Evolutionary conservation across 2,329 filamentous ascomycete species (phyloP).

Genomic region (Paraphaeosphaeria sporulosa): DNA sequence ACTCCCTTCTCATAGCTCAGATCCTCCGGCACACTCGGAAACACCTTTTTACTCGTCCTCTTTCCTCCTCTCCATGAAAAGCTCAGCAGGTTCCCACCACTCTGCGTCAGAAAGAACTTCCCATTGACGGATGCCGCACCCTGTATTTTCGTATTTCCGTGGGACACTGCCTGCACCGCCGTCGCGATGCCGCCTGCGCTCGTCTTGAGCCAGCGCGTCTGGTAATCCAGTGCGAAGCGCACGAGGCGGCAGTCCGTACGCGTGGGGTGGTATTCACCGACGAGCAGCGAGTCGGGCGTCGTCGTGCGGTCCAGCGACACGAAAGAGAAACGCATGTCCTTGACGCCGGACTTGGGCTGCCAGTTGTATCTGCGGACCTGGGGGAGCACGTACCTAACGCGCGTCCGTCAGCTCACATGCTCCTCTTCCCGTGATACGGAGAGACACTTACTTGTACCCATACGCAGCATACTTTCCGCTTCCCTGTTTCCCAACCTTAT

Average conservation of each 20-base stretch:
- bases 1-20: not conserved
- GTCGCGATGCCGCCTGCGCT: constrained; percentile 14
- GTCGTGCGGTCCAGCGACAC: constrained; percentile 23
- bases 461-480: not conserved
- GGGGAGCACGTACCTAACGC: constrained; percentile 19
- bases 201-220: constrained; percentile 19
- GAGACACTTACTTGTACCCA: not conserved
- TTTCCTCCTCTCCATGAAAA: not conserved
- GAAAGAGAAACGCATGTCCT: constrained; percentile 20
- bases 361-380: constrained; percentile 22
- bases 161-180: constrained; percentile 18
- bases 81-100: not conserved
- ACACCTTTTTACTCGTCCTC: not conserved
- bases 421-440: not conserved
- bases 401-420: constrained; percentile 3
- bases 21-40: not conserved
- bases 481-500: not conserved
- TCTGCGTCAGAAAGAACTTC: constrained; percentile 22
- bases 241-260: constrained; percentile 22
- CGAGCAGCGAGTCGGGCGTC: constrained; percentile 19
- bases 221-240: constrained; percentile 21
- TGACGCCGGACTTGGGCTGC: constrained; percentile 19
- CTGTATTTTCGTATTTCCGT: constrained; percentile 23
- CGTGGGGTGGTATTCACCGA: constrained; percentile 22
- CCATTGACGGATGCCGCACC: constrained; percentile 19